Percentiles rank a stretch among this genome's conserved stretches.
Evolutionary conservation across 2,329 filamentous ascomycete species (phyloP).

Genomic region (Mycosphaerella sp.): DNA sequence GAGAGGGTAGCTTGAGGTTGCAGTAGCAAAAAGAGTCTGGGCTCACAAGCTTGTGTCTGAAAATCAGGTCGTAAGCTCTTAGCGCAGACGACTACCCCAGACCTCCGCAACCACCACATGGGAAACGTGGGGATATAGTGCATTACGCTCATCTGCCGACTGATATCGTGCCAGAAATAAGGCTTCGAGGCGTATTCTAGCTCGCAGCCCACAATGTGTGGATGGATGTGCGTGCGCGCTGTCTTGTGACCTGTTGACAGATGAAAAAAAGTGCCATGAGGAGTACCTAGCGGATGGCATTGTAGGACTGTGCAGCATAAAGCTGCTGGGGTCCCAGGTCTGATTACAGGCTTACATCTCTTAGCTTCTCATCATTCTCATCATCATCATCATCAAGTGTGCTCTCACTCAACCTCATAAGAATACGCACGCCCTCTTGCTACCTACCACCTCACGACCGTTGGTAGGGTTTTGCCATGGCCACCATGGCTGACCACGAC

Average conservation of each 20-base stretch:
- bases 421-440: not conserved
- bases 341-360: not conserved
- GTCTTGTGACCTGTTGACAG: not conserved
- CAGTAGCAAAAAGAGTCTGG: not conserved
- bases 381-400: not conserved
- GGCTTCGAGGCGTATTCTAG: not conserved
- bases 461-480: not conserved
- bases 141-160: not conserved
- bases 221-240: not conserved
- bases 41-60: not conserved
- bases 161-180: not conserved
- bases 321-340: not conserved
- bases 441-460: not conserved
- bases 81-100: not conserved
- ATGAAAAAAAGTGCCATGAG: not conserved
- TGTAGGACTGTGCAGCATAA: not conserved
- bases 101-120: not conserved
- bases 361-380: not conserved
- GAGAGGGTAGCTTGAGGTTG: not conserved
- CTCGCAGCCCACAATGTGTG: not conserved
- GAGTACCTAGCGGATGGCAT: not conserved
- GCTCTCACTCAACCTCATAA: not conserved
- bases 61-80: not conserved
- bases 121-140: not conserved
- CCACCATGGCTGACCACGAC: conserved; percentile 21